Conservation (phyloP, 2,329 filamentous ascomycete species). For the Scleromitrula shiraiana region DNA sequence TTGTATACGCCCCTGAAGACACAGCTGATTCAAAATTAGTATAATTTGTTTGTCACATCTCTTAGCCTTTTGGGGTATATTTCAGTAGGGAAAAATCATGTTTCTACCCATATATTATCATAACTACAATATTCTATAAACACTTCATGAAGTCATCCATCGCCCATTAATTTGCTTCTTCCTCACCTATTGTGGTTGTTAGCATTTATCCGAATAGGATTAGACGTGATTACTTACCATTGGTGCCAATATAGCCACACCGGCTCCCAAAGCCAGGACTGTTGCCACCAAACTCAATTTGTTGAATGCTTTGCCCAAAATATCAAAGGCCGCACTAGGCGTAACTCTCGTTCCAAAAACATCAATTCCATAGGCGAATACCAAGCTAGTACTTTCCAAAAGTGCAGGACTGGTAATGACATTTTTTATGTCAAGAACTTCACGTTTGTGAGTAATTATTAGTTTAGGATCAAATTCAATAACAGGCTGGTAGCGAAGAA, state of each 20-base stretch:
- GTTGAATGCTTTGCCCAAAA: constrained; percentile 88
- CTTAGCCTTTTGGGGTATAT: too few species aligned
- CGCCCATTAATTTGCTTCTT: constrained; percentile 61
- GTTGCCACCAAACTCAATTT: constrained; percentile 79
- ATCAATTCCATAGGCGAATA: constrained; percentile 84
- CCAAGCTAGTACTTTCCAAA: constrained; percentile 84
- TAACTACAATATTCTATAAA: constrained; percentile 10
- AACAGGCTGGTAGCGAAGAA: constrained; percentile 65
- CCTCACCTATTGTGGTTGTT: constrained; percentile 38
- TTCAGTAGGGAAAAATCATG: background rate
- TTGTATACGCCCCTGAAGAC: too few species aligned
- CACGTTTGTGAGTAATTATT: constrained; percentile 72
- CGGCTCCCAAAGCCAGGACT: constrained; percentile 68
- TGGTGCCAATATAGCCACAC: constrained; percentile 71
- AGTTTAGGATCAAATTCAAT: constrained; percentile 79
- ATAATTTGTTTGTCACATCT: too few species aligned
- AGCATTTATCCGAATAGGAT: constrained; percentile 22
- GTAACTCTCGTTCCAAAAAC: constrained; percentile 78
- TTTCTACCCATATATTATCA: background rate
- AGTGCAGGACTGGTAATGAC: constrained; percentile 70
- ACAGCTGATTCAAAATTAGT: too few species aligned
- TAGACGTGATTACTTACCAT: constrained; percentile 56
- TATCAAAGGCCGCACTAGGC: constrained; percentile 87
- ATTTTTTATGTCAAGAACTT: constrained; percentile 65
- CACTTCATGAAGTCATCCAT: constrained; percentile 37